Evolutionary conservation across 2,329 filamentous ascomycete species (phyloP).

Genomic region (Xylaria arbuscula): DNA sequence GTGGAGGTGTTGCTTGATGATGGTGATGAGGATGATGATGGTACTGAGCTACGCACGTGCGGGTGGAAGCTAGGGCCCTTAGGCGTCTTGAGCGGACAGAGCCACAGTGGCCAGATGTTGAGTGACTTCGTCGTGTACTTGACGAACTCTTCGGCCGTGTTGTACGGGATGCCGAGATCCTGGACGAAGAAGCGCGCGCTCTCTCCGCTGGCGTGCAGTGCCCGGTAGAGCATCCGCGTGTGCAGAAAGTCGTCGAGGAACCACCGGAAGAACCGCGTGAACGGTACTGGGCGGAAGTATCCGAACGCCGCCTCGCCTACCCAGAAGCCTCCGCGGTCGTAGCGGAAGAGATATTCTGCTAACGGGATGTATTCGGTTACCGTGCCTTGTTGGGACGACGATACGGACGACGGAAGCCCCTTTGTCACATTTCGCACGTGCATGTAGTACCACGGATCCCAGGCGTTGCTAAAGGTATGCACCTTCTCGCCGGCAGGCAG

Average conservation of each 20-base stretch:
- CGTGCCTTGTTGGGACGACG: slow-evolving; percentile 35
- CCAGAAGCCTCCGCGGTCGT: slow-evolving; percentile 82
- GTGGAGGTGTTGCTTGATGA: neutral
- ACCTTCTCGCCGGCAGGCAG: slow-evolving; percentile 49
- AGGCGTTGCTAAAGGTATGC: slow-evolving; percentile 60
- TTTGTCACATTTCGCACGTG: slow-evolving; percentile 67
- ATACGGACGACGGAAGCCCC: slow-evolving; percentile 43
- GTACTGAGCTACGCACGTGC: slow-evolving; percentile 52
- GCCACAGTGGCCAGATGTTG: slow-evolving; percentile 70
- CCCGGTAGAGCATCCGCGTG: slow-evolving; percentile 79
- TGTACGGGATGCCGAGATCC: slow-evolving; percentile 70
- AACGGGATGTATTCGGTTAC: slow-evolving; percentile 71
- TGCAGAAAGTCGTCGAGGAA: slow-evolving; percentile 78
- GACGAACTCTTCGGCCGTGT: slow-evolving; percentile 63
- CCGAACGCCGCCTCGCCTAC: slow-evolving; percentile 73
- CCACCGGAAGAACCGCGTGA: slow-evolving; percentile 73
- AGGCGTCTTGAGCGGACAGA: slow-evolving; percentile 65
- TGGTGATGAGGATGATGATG: neutral
- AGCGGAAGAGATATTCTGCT: slow-evolving; percentile 79
- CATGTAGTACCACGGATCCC: slow-evolving; percentile 82
- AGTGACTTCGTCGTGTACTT: slow-evolving; percentile 64
- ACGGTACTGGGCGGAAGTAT: slow-evolving; percentile 74
- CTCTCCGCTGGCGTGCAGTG: slow-evolving; percentile 74
- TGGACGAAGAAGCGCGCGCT: slow-evolving; percentile 74
- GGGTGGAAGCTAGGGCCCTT: slow-evolving; percentile 67